Conservation (phyloP, 2,329 filamentous ascomycete genomes). For the Colletotrichum orchidophilum region DNA sequence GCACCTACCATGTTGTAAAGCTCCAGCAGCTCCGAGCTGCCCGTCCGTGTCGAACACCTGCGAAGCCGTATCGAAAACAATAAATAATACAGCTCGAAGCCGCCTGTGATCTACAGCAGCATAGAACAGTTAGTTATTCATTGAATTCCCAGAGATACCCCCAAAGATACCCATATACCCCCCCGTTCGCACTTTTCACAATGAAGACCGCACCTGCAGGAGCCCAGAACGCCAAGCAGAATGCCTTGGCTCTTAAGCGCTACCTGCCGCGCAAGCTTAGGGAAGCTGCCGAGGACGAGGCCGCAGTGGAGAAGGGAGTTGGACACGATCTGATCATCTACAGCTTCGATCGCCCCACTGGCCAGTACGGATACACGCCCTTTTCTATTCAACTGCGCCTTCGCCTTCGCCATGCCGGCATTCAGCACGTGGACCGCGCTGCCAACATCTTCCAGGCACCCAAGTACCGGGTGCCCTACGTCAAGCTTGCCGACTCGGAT, state of each 20-base stretch:
- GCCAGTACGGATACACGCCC: slow-evolving; percentile 34
- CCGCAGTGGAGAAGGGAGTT: slow-evolving; percentile 32
- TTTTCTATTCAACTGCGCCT: slow-evolving; percentile 37
- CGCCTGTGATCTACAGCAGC: neutral
- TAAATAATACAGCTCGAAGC: slow-evolving; percentile 31
- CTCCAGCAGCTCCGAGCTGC: slow-evolving; percentile 29
- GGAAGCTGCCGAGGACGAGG: slow-evolving; percentile 32
- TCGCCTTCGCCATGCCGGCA: slow-evolving; percentile 35
- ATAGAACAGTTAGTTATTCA: slow-evolving; percentile 31
- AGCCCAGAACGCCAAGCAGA: slow-evolving; percentile 33
- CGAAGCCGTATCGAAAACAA: slow-evolving; percentile 18
- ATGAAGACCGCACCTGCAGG: slow-evolving; percentile 27
- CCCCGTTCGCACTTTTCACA: slow-evolving; percentile 7
- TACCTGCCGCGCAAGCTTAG: slow-evolving; percentile 31
- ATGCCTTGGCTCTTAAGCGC: slow-evolving; percentile 29
- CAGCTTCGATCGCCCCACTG: slow-evolving; percentile 34
- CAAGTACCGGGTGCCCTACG: slow-evolving; percentile 36
- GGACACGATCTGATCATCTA: slow-evolving; percentile 35
- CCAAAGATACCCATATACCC: slow-evolving; percentile 23
- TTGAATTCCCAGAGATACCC: slow-evolving; percentile 32
- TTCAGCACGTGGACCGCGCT: slow-evolving; percentile 33
- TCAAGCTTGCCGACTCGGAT: slow-evolving; percentile 34
- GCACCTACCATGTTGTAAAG: slow-evolving; percentile 34
- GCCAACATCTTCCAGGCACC: slow-evolving; percentile 34
- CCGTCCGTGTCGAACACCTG: slow-evolving; percentile 15